A percentile compares a stretch with the other conserved stretches of the same genome.
Conservation (phyloP, 768 basidiomycete genomes). For the Mycena vitilis region DNA sequence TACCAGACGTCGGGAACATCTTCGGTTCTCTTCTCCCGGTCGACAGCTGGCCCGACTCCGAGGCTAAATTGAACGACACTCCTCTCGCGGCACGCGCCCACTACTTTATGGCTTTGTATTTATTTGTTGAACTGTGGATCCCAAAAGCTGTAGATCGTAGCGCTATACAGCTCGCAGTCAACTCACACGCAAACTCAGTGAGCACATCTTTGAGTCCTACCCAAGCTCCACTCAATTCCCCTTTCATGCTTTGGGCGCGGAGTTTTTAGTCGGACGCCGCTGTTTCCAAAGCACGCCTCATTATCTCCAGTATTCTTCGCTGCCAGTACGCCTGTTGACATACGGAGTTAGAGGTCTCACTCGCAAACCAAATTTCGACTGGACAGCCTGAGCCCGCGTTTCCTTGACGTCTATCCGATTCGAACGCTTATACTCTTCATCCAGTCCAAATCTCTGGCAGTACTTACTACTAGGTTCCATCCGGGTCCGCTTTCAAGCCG, state of each 20-base stretch:
- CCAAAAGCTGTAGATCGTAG: no score
- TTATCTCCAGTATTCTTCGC: slow-evolving; percentile 2
- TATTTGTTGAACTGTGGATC: no score
- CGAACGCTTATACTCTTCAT: slow-evolving; percentile 12
- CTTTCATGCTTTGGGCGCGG: neutral
- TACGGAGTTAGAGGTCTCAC: neutral
- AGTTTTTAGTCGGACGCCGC: neutral
- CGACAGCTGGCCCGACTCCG: no score
- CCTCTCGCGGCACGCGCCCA: no score
- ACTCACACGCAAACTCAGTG: neutral
- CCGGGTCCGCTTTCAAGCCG: slow-evolving; percentile 10
- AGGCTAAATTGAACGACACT: no score
- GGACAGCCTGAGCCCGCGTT: neutral
- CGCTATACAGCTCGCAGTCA: no score
- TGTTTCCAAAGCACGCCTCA: neutral
- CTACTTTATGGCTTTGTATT: no score
- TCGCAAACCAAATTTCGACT: neutral
- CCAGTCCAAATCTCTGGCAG: neutral
- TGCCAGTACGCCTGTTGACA: neutral
- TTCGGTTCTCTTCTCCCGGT: no score
- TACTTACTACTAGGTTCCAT: neutral
- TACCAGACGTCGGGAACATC: no score
- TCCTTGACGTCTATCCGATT: neutral
- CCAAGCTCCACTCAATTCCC: neutral
- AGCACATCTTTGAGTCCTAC: neutral